phyloP scores from a whole-genome alignment of 495 filamentous ascomycete species.

The Neurospora sp. region DNA sequence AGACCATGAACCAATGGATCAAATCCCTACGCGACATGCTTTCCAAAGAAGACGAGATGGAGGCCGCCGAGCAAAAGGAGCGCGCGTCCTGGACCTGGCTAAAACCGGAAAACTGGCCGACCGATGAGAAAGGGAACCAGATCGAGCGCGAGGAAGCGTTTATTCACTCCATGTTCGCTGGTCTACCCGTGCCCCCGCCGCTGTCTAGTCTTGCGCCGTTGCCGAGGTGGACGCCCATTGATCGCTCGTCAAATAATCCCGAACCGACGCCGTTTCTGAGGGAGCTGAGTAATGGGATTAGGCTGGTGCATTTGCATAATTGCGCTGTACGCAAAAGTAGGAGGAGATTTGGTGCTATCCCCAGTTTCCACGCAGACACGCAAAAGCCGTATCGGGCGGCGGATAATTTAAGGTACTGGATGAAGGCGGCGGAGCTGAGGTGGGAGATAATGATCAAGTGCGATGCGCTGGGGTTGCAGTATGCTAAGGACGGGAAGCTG shows the following conservation, averaged over 20 bases:
- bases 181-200: slow-evolving; percentile 18
- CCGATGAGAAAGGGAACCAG: slow-evolving; percentile 46
- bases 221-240: slow-evolving; percentile 60
- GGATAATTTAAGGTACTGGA: slow-evolving; percentile 91
- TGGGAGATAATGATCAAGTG: slow-evolving; percentile 85
- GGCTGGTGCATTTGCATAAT: slow-evolving; percentile 82
- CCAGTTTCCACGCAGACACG: slow-evolving; percentile 75
- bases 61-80: slow-evolving; percentile 61
- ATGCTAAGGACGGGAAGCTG: slow-evolving; percentile 49
- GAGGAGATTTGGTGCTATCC: slow-evolving; percentile 84
- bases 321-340: slow-evolving; percentile 73
- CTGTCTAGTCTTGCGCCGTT: slow-evolving; percentile 35
- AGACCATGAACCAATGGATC: slow-evolving; percentile 68
- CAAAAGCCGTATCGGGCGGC: slow-evolving; percentile 88
- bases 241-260: slow-evolving; percentile 16
- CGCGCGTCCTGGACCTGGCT: slow-evolving; percentile 72
- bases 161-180: slow-evolving; percentile 49
- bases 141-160: slow-evolving; percentile 77
- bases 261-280: slow-evolving; percentile 66
- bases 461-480: slow-evolving; percentile 78
- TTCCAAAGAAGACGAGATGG: slow-evolving; percentile 60
- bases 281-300: slow-evolving; percentile 64
- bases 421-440: slow-evolving; percentile 87
- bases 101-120: slow-evolving; percentile 57
- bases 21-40: slow-evolving; percentile 64